Conservation (phyloP, 2,329 filamentous ascomycete species). For the Colletotrichum coccodes region DNA sequence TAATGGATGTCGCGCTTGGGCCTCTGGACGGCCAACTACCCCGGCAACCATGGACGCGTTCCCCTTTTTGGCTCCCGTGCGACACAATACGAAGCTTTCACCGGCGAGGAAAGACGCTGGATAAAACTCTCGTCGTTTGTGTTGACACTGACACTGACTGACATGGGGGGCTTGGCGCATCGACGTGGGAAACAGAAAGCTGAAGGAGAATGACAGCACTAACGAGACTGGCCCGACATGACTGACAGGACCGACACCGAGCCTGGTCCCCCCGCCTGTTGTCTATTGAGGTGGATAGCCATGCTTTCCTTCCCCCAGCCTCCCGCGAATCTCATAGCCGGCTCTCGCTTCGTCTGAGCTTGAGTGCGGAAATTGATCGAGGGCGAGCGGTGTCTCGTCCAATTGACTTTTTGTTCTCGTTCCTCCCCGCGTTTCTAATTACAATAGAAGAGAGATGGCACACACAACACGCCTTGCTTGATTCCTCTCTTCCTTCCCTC, state of each 20-base stretch:
- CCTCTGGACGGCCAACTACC: background rate
- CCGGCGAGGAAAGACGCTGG: no score
- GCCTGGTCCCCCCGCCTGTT: no score
- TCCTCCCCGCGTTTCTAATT: background rate
- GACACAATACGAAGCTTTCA: background rate
- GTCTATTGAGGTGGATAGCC: background rate
- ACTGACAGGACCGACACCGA: no score
- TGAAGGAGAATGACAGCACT: background rate
- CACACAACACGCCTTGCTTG: background rate
- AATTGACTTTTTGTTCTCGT: background rate
- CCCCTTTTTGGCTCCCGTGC: background rate
- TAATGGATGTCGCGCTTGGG: background rate
- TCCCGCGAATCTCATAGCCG: background rate
- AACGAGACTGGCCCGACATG: no score
- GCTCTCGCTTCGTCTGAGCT: background rate
- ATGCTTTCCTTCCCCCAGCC: background rate
- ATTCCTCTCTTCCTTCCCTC: background rate
- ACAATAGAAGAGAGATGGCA: background rate
- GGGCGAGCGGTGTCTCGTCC: background rate
- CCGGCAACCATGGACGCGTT: constrained; percentile 1
- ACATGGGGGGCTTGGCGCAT: no score
- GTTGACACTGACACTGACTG: background rate
- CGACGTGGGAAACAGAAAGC: background rate
- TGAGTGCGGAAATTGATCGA: background rate
- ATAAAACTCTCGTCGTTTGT: no score